Conservation (phyloP, 805 yeast genomes). For the Metschnikowia continentalis region DNA sequence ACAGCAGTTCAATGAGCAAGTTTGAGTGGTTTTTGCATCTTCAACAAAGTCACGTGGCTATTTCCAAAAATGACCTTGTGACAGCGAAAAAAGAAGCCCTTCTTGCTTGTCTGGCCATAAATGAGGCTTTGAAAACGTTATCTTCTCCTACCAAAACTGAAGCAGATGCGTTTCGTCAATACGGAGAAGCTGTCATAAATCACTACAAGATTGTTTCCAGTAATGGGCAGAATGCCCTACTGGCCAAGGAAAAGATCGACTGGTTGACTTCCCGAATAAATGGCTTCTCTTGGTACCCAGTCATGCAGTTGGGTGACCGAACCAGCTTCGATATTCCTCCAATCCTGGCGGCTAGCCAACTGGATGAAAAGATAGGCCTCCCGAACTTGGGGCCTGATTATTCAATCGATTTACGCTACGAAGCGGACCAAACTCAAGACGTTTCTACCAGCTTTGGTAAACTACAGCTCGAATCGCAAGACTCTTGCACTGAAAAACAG, state of each 20-base stretch:
- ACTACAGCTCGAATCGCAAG: neutral
- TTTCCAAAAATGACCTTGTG: conserved; percentile 8
- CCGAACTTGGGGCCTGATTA: conserved; percentile 4
- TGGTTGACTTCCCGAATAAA: conserved; percentile 16
- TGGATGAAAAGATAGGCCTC: conserved; percentile 3
- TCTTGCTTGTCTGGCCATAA: conserved; percentile 9
- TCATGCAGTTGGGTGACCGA: conserved; percentile 4
- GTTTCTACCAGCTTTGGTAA: neutral
- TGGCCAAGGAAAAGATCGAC: conserved; percentile 14
- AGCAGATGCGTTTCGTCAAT: neutral
- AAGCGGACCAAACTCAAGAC: neutral
- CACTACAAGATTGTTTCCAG: conserved; percentile 7
- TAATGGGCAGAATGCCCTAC: conserved; percentile 9
- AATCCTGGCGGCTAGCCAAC: neutral
- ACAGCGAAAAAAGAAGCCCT: conserved; percentile 11
- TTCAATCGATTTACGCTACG: neutral
- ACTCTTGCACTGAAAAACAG: neutral
- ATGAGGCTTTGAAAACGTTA: conserved; percentile 5
- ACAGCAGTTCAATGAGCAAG: neutral
- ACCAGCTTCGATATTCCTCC: conserved; percentile 10
- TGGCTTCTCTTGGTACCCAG: conserved; percentile 17
- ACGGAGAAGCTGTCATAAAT: conserved; percentile 11
- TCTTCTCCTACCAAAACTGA: neutral
- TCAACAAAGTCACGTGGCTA: conserved; percentile 11
- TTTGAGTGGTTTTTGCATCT: conserved; percentile 5